Percentiles rank a stretch among this genome's conserved stretches.
Conservation (phyloP, 305 asterid genomes). For the Rubia balearica region DNA sequence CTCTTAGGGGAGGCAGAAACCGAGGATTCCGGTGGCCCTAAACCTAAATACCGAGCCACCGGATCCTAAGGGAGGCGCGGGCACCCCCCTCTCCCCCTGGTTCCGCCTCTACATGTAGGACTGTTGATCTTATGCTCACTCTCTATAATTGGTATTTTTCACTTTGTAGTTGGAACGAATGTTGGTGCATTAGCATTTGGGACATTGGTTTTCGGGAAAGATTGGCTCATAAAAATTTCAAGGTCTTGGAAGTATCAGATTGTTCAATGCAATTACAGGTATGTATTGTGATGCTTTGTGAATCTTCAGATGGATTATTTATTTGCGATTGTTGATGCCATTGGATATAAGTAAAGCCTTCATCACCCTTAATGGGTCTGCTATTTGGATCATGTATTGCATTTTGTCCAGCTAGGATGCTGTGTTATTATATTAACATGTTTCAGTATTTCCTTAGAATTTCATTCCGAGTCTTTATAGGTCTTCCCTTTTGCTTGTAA, state of each 20-base stretch:
- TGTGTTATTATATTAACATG: neutral
- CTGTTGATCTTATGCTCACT: neutral
- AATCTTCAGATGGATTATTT: neutral
- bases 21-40: no score
- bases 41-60: no score
- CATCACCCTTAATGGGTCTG: no score
- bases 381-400: neutral
- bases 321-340: neutral
- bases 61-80: no score
- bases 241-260: slow-evolving; percentile 79
- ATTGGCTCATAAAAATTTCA: slow-evolving; percentile 63
- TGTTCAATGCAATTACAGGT: slow-evolving; percentile 85
- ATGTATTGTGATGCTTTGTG: neutral
- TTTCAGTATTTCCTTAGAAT: neutral
- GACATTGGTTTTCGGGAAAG: slow-evolving; percentile 87
- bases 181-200: slow-evolving; percentile 98
- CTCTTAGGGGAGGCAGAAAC: no score
- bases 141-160: slow-evolving; percentile 3
- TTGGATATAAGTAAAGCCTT: neutral
- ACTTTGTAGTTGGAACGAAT: slow-evolving; percentile 81
- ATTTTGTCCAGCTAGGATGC: neutral
- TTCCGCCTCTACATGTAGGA: neutral
- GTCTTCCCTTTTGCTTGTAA: neutral
- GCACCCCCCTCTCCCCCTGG: no score
- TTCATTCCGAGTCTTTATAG: neutral